Base-by-base conservation (phyloP, 176 grass and related monocot genomes). In the Oryza brachyantha region DNA sequence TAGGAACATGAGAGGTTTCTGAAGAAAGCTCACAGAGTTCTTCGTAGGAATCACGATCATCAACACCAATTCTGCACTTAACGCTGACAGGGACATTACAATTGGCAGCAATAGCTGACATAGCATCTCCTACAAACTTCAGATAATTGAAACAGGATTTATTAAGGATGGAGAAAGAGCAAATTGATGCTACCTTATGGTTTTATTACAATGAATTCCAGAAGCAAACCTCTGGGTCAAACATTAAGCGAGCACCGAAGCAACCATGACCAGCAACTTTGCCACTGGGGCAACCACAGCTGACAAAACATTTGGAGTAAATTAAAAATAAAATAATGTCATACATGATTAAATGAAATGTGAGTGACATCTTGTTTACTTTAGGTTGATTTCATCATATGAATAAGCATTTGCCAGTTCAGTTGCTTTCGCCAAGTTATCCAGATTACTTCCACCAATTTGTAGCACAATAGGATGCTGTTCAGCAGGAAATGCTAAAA, bases 121-220 rank as follows among this genome's bases (percentile, higher is more conserved):
- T 97, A 78, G 94, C 94, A 84, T 93, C 84, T 76, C 91, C 94
- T 80, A 97, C 94, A 84, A 97, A 93, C 94, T 97, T 88, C 39
- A 82, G 57, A 29, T 61, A 71, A 78, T 6, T 28, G 31, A 70
- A 84, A 70, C 62, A 92, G 71, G n/a, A 64, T 70, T 31, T 69
- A 88, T 42, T 76, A 73, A 52, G 43, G 66, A 38, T 28, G 42
- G 43, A 57, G 34, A 73, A 70, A 72, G 17, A 59, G 57, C 16
- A 60, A 4, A 67, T 81, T 48, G 19, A 74, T n/a, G 64, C 34
- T 34, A 66, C 36, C 38, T 24, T 40, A 19, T 70, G 36, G 13
- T 78, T 79, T 79, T 5, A 29, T 40, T 65, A 29, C 29, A 19
- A 10, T 54, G 71, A 75, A 73, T 50, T 87, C 19, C 34, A 40